Evolutionary conservation across 2,329 filamentous ascomycete species (phyloP), one percentile per base, ranked within the genome.

Genomic region (Fusarium stilboides): DNA sequence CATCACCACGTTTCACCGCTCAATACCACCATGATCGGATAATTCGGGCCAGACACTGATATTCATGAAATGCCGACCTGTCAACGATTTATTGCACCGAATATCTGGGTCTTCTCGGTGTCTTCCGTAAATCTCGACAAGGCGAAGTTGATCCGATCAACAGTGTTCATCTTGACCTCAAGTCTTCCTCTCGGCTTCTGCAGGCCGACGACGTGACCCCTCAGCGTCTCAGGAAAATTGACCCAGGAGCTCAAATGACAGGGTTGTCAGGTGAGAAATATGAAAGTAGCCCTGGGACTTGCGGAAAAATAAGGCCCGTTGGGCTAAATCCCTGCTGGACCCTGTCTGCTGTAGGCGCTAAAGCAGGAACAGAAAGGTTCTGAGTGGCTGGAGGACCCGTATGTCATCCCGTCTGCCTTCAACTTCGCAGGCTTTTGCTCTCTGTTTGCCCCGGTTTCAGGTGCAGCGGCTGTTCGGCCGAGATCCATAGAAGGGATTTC

Each of bases 361-460:
- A 70, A 57, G 68, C 68, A 71, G 68, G 68, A 65, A 70, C 66
- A 57, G 40, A 51, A 37, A 17, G 55, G n/a, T 50, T 31, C 26
- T 49, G 58, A 60, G 20, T 56, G 50, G 51, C 57, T 43, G 15
- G 24, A 26, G 10, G 28, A 31, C 28, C 39, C 12, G 20, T n/a
- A 15, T 42, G 28, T 31, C 28, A 31, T 31, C 28, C 28, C 28
- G 28, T 31, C 28, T 31, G 10, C 28, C 28, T 31, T 31, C 10
- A 22, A 14, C 22, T 42, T 14, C 40, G 14, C 44, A 19, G 37
- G 42, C 50, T 45, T 40, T 40, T 50, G 51, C 44, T 42, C 50
- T 8, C 36, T 51, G 31, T 52, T 51, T 49, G 40, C 44, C 56
- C 47, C 39, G 24, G 71, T 74, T 74, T 74, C 71, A 74, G 71